Evolutionary conservation across 2,329 filamentous ascomycete species (phyloP).

Genomic region (Sarocladium kiliense): DNA sequence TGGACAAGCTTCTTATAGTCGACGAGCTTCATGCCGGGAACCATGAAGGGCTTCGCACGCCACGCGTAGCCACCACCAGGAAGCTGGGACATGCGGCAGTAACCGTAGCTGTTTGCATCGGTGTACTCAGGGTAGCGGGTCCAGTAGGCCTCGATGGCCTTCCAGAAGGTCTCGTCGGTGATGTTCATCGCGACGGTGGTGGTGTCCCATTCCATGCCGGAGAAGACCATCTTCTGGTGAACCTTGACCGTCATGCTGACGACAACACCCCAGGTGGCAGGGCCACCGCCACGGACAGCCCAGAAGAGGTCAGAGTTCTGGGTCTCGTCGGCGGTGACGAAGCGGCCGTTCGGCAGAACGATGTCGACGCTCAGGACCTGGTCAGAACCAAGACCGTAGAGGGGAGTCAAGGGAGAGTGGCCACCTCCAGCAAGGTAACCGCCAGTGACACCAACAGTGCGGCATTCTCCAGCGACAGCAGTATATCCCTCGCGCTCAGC

Average conservation of each 20-base stretch:
- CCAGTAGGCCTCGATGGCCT: slow-evolving; percentile 26
- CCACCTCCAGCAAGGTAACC: slow-evolving; percentile 35
- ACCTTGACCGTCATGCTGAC: slow-evolving; percentile 30
- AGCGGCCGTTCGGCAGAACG: slow-evolving; percentile 37
- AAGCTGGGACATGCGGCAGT: slow-evolving; percentile 17
- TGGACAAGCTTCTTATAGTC: slow-evolving; percentile 27
- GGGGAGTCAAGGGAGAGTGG: slow-evolving; percentile 40
- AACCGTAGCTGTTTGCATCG: slow-evolving; percentile 22
- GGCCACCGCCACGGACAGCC: slow-evolving; percentile 41
- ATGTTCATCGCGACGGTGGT: slow-evolving; percentile 22
- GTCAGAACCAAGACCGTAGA: slow-evolving; percentile 39
- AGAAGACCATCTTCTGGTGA: slow-evolving; percentile 24
- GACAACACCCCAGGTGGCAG: slow-evolving; percentile 37
- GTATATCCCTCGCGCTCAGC: slow-evolving; percentile 6
- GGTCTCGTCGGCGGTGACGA: slow-evolving; percentile 33
- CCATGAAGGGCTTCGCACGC: slow-evolving; percentile 28
- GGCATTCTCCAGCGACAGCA: slow-evolving; percentile 11
- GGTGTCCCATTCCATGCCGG: slow-evolving; percentile 30
- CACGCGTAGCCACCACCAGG: slow-evolving; percentile 19
- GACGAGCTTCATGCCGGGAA: slow-evolving; percentile 25
- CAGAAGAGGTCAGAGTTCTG: slow-evolving; percentile 44
- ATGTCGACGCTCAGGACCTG: slow-evolving; percentile 46
- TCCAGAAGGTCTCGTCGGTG: slow-evolving; percentile 26
- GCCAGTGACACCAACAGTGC: slow-evolving; percentile 22
- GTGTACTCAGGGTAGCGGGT: slow-evolving; percentile 23